phyloP scores from a whole-genome alignment of 768 basidiomycete species.

The Collybiopsis confluens region DNA sequence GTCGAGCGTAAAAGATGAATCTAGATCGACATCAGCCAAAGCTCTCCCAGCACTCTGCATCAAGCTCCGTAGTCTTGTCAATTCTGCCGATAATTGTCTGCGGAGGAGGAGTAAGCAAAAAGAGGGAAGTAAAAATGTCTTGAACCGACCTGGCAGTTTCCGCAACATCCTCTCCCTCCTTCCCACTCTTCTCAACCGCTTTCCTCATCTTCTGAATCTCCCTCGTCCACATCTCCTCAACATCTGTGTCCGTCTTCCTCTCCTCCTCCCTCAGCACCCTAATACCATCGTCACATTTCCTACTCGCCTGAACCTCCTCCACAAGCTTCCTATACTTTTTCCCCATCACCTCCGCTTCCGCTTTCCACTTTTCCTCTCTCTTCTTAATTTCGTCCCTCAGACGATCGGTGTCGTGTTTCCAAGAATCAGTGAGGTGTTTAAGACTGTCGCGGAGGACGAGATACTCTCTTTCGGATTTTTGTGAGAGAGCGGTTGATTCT shows the following conservation, averaged over 20 bases:
- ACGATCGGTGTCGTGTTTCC: conserved; percentile 68
- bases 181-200: conserved; percentile 48
- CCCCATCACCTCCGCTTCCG: conserved; percentile 63
- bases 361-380: conserved; percentile 64
- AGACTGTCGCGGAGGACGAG: conserved; percentile 72
- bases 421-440: conserved; percentile 66
- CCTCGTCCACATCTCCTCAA: conserved; percentile 58
- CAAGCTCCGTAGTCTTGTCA: conserved; percentile 65
- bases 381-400: conserved; percentile 72
- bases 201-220: conserved; percentile 51
- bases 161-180: conserved; percentile 52
- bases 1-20: not conserved
- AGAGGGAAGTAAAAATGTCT: no score
- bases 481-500: conserved; percentile 72
- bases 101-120: conserved; percentile 7
- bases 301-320: conserved; percentile 57
- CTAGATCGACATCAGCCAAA: not conserved
- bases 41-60: conserved; percentile 53
- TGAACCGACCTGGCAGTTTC: conserved; percentile 58
- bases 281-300: conserved; percentile 40
- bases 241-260: conserved; percentile 42
- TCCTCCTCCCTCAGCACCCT: conserved; percentile 49
- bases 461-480: conserved; percentile 83
- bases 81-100: conserved; percentile 58
- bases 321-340: conserved; percentile 66